phyloP scores from a whole-genome alignment of 1,284 basidiomycete species.

The Apiotrichum mycotoxinovorans region DNA sequence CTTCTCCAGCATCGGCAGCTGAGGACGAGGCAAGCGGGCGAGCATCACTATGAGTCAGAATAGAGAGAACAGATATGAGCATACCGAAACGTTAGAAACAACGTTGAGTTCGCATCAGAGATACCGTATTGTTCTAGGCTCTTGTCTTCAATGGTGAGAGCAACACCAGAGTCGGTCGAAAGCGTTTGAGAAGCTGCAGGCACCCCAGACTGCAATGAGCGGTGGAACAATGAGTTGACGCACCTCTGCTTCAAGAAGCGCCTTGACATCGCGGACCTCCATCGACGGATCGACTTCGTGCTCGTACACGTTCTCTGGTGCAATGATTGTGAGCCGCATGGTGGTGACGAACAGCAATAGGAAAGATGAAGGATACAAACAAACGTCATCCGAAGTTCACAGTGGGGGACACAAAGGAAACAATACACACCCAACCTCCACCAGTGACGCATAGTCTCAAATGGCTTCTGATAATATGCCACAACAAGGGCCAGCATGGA shows the following conservation, averaged over 20 bases:
- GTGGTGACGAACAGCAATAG: slow-evolving; percentile 8
- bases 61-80: slow-evolving; percentile 9
- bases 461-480: too few relatives aligned
- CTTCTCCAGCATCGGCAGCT: slow-evolving; percentile 40
- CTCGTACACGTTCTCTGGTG: slow-evolving; percentile 68
- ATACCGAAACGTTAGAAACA: slow-evolving; percentile 44
- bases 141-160: slow-evolving; percentile 28
- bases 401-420: too few relatives aligned
- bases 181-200: slow-evolving; percentile 25
- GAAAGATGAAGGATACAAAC: neutral
- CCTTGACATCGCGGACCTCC: slow-evolving; percentile 83
- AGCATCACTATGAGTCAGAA: neutral
- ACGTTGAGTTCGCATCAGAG: slow-evolving; percentile 29
- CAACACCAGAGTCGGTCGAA: slow-evolving; percentile 39
- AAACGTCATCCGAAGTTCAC: too few relatives aligned
- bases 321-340: slow-evolving; percentile 78
- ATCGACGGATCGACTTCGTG: slow-evolving; percentile 82
- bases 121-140: slow-evolving; percentile 41
- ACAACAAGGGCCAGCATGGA: too few relatives aligned
- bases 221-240: slow-evolving; percentile 23
- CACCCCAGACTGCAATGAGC: slow-evolving; percentile 30
- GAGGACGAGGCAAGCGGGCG: slow-evolving; percentile 20
- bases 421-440: too few relatives aligned
- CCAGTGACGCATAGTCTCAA: too few relatives aligned
- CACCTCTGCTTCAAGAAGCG: slow-evolving; percentile 85